A percentile compares a stretch with the other conserved stretches of the same genome.
Evolutionary conservation across 106 monocot species (phyloP).

Genomic region (Amphibolis antarctica): DNA sequence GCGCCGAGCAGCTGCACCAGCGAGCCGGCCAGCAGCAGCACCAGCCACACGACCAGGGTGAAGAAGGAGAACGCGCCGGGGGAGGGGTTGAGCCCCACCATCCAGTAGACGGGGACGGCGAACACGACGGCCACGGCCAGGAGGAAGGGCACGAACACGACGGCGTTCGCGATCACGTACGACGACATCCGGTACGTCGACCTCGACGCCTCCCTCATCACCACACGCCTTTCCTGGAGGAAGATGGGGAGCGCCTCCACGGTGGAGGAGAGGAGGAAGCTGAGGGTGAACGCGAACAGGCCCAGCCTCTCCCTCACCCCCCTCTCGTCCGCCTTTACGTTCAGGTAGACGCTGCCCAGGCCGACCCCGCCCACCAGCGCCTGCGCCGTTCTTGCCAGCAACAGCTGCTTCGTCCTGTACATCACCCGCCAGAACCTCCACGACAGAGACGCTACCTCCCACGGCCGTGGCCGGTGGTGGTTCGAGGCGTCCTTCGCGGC

Average conservation of each 20-base stretch:
- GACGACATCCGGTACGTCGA: conserved; percentile 75
- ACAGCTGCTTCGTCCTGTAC: conserved; percentile 77
- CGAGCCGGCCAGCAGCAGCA: conserved; percentile 81
- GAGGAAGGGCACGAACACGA: conserved; percentile 63
- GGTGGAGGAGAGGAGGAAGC: conserved; percentile 95
- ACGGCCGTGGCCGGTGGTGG: conserved; percentile 23
- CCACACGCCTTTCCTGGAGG: conserved; percentile 67
- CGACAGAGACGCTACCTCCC: conserved; percentile 40
- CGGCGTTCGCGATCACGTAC: conserved; percentile 64
- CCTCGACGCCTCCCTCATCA: conserved; percentile 75
- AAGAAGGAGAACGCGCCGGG: conserved; percentile 55
- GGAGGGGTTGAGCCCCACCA: conserved; percentile 65
- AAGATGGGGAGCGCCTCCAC: conserved; percentile 85
- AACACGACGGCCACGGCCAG: conserved; percentile 72
- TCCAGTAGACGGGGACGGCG: conserved; percentile 58
- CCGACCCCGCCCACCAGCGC: conserved; percentile 67
- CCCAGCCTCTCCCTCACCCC: conserved; percentile 68
- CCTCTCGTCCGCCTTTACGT: conserved; percentile 19
- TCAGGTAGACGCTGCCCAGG: conserved; percentile 69
- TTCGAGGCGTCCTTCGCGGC: not conserved
- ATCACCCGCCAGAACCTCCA: conserved; percentile 70
- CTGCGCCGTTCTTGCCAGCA: conserved; percentile 62
- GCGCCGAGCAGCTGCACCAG: conserved; percentile 67
- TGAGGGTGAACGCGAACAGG: conserved; percentile 82
- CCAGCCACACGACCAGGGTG: conserved; percentile 62